Evolutionary conservation across 306 rosid species (phyloP), one percentile per base, ranked within the genome.

Genomic region (Cucurbita moschata): DNA sequence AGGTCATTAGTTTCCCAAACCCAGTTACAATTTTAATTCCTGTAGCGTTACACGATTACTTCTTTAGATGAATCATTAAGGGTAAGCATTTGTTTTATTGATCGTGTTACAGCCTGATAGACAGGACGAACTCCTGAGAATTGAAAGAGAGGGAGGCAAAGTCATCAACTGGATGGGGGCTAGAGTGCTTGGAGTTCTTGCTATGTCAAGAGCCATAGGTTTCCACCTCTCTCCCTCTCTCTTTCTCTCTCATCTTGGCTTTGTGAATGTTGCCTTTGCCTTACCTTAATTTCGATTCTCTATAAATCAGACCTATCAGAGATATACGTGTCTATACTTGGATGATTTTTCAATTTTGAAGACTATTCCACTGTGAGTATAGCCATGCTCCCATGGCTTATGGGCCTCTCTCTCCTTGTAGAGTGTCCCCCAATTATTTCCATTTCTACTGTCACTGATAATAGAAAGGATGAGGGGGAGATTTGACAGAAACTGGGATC

Each of bases 91-190:
- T 68, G 57, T 46, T 67, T 65, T 67, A 44, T 67, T 68, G 19
- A 68, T 87, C 55, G 76, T 76, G 85, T 79, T 82, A 78, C 94
- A 90, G 96, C 96, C 96, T 39, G 96, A 90, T 81, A 88, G 96
- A 83, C 77, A 82, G 82, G 96, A 90, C 49, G 96, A 90, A 79
- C 94, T 88, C 57, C 12, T 72, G 81, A 85, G 96, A 81, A 92
- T 92, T 77, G 86, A 83, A 81, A 66, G 74, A 60, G 79, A 62
- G 55, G 97, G 92, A 77, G 97, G 97, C 75, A 92, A 71, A 89
- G 97, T 92, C 81, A 92, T 92, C 77, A 89, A 92, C 96, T 92
- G 97, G 97, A 92, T 87, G 82, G 97, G 97, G 54, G 88, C 97
- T 81, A 87, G 97, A 87, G 96, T 92, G 76, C 76, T 81, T 68